A percentile compares a stretch with the other conserved stretches of the same genome.
Evolutionary conservation across 768 basidiomycete species (phyloP).

Genomic region (Daedaleopsis sinensis): DNA sequence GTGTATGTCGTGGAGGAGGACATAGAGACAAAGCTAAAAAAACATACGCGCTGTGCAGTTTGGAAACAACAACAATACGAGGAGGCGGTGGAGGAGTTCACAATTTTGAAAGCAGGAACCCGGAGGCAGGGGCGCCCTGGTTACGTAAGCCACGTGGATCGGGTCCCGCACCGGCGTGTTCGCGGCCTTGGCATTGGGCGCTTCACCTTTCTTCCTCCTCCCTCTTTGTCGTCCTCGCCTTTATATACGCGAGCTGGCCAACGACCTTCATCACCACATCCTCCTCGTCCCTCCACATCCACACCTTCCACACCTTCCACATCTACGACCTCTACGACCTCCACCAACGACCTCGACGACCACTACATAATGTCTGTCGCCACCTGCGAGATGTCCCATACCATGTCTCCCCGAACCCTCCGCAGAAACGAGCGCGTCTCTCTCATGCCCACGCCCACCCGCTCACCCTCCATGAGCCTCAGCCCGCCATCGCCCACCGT

Average conservation of each 20-base stretch:
- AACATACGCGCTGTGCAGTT: too few relatives aligned
- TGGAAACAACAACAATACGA: too few relatives aligned
- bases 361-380: constrained; percentile 21
- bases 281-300: background rate
- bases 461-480: background rate
- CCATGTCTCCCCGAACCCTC: constrained; percentile 2
- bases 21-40: too few relatives aligned
- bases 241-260: constrained; percentile 8
- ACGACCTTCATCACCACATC: constrained; percentile 7
- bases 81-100: too few relatives aligned
- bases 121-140: too few relatives aligned
- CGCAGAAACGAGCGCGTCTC: constrained; percentile 34
- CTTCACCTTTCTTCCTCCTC: background rate
- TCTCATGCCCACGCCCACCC: constrained; percentile 56
- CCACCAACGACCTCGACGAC: background rate
- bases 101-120: too few relatives aligned
- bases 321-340: background rate
- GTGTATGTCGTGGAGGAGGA: too few relatives aligned
- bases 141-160: constrained; percentile 13
- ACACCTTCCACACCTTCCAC: background rate
- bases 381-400: constrained; percentile 18
- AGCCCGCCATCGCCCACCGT: constrained; percentile 14
- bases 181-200: constrained; percentile 1
- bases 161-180: constrained; percentile 15
- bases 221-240: background rate